A percentile compares a stretch with the other conserved stretches of the same genome.
phyloP scores from a whole-genome alignment of 140 eudicot species.

The Cichorium intybus region DNA sequence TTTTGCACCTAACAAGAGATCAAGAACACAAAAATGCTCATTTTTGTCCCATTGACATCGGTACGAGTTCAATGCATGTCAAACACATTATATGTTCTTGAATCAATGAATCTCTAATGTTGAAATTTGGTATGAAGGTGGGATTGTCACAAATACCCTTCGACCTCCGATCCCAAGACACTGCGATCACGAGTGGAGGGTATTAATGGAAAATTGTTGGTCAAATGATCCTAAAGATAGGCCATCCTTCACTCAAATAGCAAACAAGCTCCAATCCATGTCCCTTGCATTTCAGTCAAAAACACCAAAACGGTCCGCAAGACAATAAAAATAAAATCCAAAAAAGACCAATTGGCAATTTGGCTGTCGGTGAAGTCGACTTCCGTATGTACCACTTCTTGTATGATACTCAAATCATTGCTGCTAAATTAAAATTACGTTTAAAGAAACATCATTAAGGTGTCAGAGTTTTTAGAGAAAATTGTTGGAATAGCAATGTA shows the following conservation, averaged over 20 bases:
- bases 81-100: neutral
- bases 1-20: no score
- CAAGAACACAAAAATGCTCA: no score
- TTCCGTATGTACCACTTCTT: slow-evolving; percentile 18
- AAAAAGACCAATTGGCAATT: neutral
- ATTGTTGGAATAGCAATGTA: no score
- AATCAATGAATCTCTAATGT: neutral
- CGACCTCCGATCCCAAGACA: slow-evolving; percentile 53
- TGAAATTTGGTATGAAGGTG: slow-evolving; percentile 34
- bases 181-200: slow-evolving; percentile 54
- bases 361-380: neutral
- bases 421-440: neutral
- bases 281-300: slow-evolving; percentile 26
- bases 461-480: no score
- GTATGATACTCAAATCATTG: slow-evolving; percentile 5
- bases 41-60: neutral
- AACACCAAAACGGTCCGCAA: slow-evolving; percentile 9
- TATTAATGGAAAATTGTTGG: slow-evolving; percentile 64
- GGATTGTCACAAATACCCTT: slow-evolving; percentile 61
- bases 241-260: slow-evolving; percentile 50
- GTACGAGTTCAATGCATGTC: neutral
- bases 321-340: neutral
- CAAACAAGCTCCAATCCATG: slow-evolving; percentile 46
- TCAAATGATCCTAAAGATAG: slow-evolving; percentile 49
- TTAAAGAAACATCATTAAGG: neutral